These are phyloP conservation scores for Colletotrichum godetiae DNA, from an alignment of 2,329 filamentous ascomycete genomes.

Conservation along the genomic window DNA sequence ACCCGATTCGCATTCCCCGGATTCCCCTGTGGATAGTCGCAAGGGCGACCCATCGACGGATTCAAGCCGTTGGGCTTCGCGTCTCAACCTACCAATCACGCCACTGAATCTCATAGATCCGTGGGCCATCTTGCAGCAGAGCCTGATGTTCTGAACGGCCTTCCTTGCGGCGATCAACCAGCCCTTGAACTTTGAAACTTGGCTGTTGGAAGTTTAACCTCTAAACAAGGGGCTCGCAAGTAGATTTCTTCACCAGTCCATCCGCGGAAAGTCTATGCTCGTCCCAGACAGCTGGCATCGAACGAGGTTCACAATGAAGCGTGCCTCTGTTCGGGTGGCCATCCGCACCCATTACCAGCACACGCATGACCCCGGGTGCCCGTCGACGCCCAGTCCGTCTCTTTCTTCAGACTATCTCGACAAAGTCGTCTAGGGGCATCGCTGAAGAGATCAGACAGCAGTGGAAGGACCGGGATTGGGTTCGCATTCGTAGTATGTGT, in stretches of 20 bases:
- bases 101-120: not conserved
- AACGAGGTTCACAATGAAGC: not conserved
- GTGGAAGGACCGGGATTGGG: constrained; percentile 5
- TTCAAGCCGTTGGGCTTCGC: not conserved
- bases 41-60: constrained; percentile 14
- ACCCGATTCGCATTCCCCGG: constrained; percentile 3
- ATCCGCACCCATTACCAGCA: not conserved
- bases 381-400: constrained; percentile 10
- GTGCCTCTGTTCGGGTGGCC: not conserved
- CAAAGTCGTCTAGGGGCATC: constrained; percentile 13
- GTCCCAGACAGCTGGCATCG: not conserved
- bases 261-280: constrained; percentile 3
- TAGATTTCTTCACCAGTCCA: not conserved
- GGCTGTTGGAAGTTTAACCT: constrained; percentile 29
- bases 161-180: constrained; percentile 25
- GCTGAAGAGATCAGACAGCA: constrained; percentile 32
- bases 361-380: constrained; percentile 6
- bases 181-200: constrained; percentile 29
- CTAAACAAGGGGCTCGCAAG: constrained; percentile 13
- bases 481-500: constrained; percentile 4
- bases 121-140: constrained; percentile 13
- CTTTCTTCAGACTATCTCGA: constrained; percentile 5
- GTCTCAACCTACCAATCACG: constrained; percentile 5
- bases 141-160: constrained; percentile 19
- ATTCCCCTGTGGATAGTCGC: constrained; percentile 20